Conservation (phyloP, 2,329 filamentous ascomycete species). For the Fusarium torreyae region DNA sequence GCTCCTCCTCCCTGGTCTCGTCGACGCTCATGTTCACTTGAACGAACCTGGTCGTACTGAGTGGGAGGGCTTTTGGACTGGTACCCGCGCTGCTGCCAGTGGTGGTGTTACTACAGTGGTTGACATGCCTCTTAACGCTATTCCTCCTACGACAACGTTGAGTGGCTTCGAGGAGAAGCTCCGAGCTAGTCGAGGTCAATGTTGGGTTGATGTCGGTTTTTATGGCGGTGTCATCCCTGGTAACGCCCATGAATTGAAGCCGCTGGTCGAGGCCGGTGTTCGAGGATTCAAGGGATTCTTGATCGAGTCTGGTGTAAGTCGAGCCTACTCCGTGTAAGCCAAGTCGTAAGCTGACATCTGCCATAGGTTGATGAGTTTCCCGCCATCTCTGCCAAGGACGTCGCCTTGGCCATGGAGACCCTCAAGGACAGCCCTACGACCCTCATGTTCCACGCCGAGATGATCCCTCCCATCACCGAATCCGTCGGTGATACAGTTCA, state of each 20-base stretch:
- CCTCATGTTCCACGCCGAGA: conserved; percentile 99
- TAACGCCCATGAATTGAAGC: conserved; percentile 84
- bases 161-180: conserved; percentile 87
- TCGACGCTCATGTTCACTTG: conserved; percentile 97
- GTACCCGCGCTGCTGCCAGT: conserved; percentile 92
- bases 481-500: conserved; percentile 86
- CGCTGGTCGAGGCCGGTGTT: conserved; percentile 87
- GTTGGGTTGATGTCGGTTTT: conserved; percentile 99
- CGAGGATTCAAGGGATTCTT: conserved; percentile 98
- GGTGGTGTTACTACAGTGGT: conserved; percentile 97
- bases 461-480: conserved; percentile 88
- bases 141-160: conserved; percentile 94
- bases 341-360: conserved; percentile 29
- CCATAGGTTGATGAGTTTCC: conserved; percentile 93
- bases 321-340: neutral
- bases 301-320: conserved; percentile 92
- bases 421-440: conserved; percentile 88
- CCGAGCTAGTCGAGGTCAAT: conserved; percentile 85
- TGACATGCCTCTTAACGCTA: conserved; percentile 98
- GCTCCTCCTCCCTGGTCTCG: conserved; percentile 89
- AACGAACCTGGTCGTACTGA: conserved; percentile 97
- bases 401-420: conserved; percentile 83
- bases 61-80: conserved; percentile 98
- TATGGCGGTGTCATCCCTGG: conserved; percentile 96
- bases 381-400: conserved; percentile 84